Evolutionary conservation across 768 basidiomycete species (phyloP), one percentile per base, ranked within the genome.

Genomic region (Rhizopogon roseolus): DNA sequence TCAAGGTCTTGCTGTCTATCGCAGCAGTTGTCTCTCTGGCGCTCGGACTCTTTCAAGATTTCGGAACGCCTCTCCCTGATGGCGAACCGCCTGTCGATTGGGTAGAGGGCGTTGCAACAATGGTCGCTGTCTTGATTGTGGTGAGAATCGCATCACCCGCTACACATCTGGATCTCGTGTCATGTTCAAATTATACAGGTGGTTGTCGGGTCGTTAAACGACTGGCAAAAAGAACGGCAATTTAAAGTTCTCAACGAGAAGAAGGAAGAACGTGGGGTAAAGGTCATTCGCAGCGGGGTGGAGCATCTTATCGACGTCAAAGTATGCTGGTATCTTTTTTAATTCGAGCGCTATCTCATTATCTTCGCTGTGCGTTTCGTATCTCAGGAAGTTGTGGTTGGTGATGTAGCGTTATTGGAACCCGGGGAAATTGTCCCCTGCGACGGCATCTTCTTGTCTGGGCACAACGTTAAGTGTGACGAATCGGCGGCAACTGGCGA

Each of bases 211-310:
- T 93, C 94, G 11, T 60, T 98, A 41, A 98, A 98, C 64, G 97
- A 99, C 70, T 99, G 91, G 88, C 94, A 98, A 71, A 98, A 98
- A 71, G 97, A 99, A 69, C 85, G 86, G 2, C 97, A 98, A 71
- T 99, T 99, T 76, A 85, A 87, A 62, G 77, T 76, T 17, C 80
- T 99, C 40, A 98, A 98, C 64, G 90, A 89, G 61, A 89, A 95
- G 71, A 96, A 96, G 71, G 96, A 98, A 53, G 97, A 96, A 60
- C 89, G 97, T 27, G 82, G 80, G 5, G 84, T 93, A 61, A 93
- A 93, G 69, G 86, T 88, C 49, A 85, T 93, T 55, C 85, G 93
- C 11, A 73, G 80, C 52, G 86, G 85, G 32, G 66, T 75, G 10
- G 90, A 93, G 58, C 79, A 76, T 48, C 72, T 90, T 28, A 76